phyloP scores from a whole-genome alignment of 345 rosid genomes.

The Arabis hirsuta region DNA sequence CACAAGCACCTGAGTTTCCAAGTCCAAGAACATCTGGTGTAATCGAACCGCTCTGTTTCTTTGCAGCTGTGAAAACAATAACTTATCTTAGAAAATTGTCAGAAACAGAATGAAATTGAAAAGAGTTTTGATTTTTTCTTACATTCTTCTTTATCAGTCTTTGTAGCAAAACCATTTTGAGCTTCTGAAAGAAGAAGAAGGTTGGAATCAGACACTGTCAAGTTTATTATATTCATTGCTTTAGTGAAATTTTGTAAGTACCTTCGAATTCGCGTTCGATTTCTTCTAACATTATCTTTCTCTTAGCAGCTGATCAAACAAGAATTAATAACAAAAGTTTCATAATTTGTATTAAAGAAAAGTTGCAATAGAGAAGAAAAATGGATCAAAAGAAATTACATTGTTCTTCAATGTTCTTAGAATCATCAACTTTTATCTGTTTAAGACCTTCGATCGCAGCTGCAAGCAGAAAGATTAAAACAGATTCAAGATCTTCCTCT shows the following conservation, averaged over 20 bases:
- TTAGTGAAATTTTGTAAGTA: constrained; percentile 19
- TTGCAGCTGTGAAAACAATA: constrained; percentile 29
- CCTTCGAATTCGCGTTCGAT: constrained; percentile 40
- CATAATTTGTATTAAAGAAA: neutral
- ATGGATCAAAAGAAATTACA: constrained; percentile 21
- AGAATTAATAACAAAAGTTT: neutral
- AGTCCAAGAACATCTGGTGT: constrained; percentile 15
- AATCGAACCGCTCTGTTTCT: constrained; percentile 28
- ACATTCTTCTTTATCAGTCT: constrained; percentile 19
- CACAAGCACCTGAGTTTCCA: constrained; percentile 31
- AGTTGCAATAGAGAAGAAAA: neutral
- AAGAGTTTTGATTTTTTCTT: neutral
- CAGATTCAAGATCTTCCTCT: neutral
- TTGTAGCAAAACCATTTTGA: constrained; percentile 10
- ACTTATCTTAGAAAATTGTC: neutral
- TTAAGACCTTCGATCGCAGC: constrained; percentile 26
- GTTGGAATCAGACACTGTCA: constrained; percentile 9
- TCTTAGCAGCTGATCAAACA: constrained; percentile 31
- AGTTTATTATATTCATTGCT: neutral
- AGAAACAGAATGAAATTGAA: neutral
- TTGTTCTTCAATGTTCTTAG: constrained; percentile 14
- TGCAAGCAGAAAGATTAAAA: constrained; percentile 3
- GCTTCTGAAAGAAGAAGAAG: constrained; percentile 30
- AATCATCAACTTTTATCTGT: neutral
- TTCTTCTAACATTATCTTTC: constrained; percentile 34